Percentiles rank a stretch among this genome's conserved stretches.
phyloP scores from a whole-genome alignment of 306 rosid genomes.

The Sophora flavescens region DNA sequence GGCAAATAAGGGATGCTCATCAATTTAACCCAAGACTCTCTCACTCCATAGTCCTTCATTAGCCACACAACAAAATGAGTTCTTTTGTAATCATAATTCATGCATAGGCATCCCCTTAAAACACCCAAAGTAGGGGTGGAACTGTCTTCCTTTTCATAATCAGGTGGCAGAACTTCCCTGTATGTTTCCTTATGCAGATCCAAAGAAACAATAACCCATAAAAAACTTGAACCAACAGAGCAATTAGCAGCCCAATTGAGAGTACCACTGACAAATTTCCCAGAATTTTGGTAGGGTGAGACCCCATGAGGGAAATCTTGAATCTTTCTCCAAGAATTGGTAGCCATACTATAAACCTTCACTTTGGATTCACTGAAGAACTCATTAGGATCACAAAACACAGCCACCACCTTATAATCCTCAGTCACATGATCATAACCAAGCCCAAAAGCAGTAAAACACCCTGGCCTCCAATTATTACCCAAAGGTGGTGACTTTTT shows the following conservation, averaged over 20 bases:
- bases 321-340: slow-evolving; percentile 56
- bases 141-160: slow-evolving; percentile 57
- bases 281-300: slow-evolving; percentile 50
- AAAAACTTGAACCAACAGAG: slow-evolving; percentile 39
- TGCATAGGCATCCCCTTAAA: slow-evolving; percentile 46
- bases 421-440: slow-evolving; percentile 56
- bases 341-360: slow-evolving; percentile 47
- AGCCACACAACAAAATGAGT: slow-evolving; percentile 59
- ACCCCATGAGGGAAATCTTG: slow-evolving; percentile 58
- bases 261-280: slow-evolving; percentile 57
- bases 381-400: slow-evolving; percentile 55
- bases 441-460: slow-evolving; percentile 61
- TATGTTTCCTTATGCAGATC: slow-evolving; percentile 54
- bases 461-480: slow-evolving; percentile 62
- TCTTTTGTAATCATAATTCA: slow-evolving; percentile 56
- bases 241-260: slow-evolving; percentile 55
- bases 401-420: slow-evolving; percentile 62
- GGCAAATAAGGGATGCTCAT: slow-evolving; percentile 60
- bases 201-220: slow-evolving; percentile 56
- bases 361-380: slow-evolving; percentile 52
- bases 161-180: slow-evolving; percentile 56
- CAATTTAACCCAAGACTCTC: slow-evolving; percentile 56
- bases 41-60: slow-evolving; percentile 56
- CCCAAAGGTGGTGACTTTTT: slow-evolving; percentile 61
- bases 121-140: slow-evolving; percentile 56